Conservation (phyloP, 805 yeast species). For the Komagataella pseudopastoris region DNA sequence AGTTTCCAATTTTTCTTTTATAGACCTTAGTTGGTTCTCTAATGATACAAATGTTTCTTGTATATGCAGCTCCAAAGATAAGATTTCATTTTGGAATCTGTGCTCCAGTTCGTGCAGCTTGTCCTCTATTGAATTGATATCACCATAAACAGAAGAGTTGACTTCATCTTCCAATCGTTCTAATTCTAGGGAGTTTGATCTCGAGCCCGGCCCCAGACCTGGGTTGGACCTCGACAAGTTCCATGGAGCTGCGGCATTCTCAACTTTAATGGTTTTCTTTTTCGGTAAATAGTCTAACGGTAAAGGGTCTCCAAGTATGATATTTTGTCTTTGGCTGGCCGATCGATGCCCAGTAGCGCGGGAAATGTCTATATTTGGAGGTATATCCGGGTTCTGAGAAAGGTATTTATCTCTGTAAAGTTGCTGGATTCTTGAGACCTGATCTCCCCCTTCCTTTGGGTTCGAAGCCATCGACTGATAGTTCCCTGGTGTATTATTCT, state of each 20-base stretch:
- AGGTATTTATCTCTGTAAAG: neutral
- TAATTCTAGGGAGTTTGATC: neutral
- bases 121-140: neutral
- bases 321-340: neutral
- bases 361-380: neutral
- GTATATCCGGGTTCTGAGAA: neutral
- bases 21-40: neutral
- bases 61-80: neutral
- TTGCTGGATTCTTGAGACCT: neutral
- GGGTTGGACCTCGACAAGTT: neutral
- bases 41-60: neutral
- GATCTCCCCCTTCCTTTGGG: neutral
- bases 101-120: neutral
- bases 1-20: neutral
- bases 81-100: neutral
- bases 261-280: neutral
- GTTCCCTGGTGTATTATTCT: neutral
- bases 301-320: neutral
- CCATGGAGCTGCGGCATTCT: neutral
- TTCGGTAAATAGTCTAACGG: neutral
- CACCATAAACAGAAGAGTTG: neutral
- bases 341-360: neutral
- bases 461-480: neutral
- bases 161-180: neutral
- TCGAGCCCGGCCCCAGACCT: neutral